These are phyloP conservation scores for Aureobasidium sp. DNA, from an alignment of 2,329 filamentous ascomycete species.

Conservation along the genomic window DNA sequence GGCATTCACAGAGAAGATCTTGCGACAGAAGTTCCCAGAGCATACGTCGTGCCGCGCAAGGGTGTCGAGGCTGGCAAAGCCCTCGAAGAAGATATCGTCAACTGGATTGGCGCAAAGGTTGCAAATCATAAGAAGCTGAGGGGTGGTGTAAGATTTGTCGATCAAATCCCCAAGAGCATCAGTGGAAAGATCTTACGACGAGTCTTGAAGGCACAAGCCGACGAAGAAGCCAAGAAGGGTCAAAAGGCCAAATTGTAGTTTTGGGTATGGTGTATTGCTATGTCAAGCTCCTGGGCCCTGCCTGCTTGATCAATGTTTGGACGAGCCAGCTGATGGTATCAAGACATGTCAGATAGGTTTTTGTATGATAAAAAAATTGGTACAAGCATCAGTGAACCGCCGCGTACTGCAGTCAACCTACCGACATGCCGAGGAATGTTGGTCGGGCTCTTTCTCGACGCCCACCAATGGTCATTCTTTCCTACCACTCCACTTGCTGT, in stretches of 20 bases:
- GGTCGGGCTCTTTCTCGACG: background rate
- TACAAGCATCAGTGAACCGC: background rate
- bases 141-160: slow-evolving; percentile 40
- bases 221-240: slow-evolving; percentile 32
- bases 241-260: slow-evolving; percentile 35
- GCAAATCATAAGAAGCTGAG: slow-evolving; percentile 41
- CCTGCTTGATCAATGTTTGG: no score
- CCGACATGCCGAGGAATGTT: background rate
- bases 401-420: background rate
- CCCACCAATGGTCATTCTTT: background rate
- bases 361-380: background rate
- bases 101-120: slow-evolving; percentile 38
- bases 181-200: slow-evolving; percentile 43
- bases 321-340: no score
- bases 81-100: slow-evolving; percentile 36
- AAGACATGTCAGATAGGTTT: background rate
- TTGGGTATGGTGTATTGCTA: background rate
- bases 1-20: slow-evolving; percentile 39
- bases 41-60: slow-evolving; percentile 37
- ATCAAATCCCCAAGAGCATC: slow-evolving; percentile 42
- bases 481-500: background rate
- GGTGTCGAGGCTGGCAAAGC: slow-evolving; percentile 26
- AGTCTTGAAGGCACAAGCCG: slow-evolving; percentile 37
- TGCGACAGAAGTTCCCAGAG: slow-evolving; percentile 41
- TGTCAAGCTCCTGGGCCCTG: background rate